Evolutionary conservation across 2,329 filamentous ascomycete genomes (phyloP).

Genomic region (Cyclaneusma minus): DNA sequence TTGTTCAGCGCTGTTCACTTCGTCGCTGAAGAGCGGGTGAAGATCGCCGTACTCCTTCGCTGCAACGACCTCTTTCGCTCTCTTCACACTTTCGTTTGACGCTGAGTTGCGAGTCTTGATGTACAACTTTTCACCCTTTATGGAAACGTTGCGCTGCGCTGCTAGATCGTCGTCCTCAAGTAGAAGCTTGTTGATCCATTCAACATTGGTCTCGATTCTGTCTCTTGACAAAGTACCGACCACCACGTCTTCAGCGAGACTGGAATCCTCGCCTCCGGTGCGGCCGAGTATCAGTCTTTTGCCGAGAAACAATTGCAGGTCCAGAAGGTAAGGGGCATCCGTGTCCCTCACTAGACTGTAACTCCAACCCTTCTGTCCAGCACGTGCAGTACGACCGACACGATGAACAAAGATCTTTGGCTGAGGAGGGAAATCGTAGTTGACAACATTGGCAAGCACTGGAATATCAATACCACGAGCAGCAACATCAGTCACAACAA

Average conservation of each 20-base stretch:
- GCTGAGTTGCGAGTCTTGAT: slow-evolving; percentile 80
- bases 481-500: slow-evolving; percentile 93
- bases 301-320: slow-evolving; percentile 89
- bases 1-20: slow-evolving; percentile 47
- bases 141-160: slow-evolving; percentile 55
- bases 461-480: slow-evolving; percentile 97
- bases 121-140: slow-evolving; percentile 87
- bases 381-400: slow-evolving; percentile 89
- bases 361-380: slow-evolving; percentile 83
- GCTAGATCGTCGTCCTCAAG: slow-evolving; percentile 60
- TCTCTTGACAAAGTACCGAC: slow-evolving; percentile 64
- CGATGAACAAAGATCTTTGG: slow-evolving; percentile 95
- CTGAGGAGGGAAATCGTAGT: slow-evolving; percentile 95
- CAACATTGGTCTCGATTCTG: slow-evolving; percentile 57
- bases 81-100: slow-evolving; percentile 77
- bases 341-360: slow-evolving; percentile 82
- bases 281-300: slow-evolving; percentile 66
- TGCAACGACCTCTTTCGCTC: slow-evolving; percentile 62
- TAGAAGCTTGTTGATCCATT: slow-evolving; percentile 71
- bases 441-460: slow-evolving; percentile 89
- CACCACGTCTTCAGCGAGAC: slow-evolving; percentile 71
- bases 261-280: slow-evolving; percentile 38
- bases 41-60: slow-evolving; percentile 58
- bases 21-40: slow-evolving; percentile 66
- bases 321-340: slow-evolving; percentile 82